Percentiles rank a stretch among this genome's conserved stretches.
Conservation (phyloP, 441 rosid species). For the Sinapis alba region DNA sequence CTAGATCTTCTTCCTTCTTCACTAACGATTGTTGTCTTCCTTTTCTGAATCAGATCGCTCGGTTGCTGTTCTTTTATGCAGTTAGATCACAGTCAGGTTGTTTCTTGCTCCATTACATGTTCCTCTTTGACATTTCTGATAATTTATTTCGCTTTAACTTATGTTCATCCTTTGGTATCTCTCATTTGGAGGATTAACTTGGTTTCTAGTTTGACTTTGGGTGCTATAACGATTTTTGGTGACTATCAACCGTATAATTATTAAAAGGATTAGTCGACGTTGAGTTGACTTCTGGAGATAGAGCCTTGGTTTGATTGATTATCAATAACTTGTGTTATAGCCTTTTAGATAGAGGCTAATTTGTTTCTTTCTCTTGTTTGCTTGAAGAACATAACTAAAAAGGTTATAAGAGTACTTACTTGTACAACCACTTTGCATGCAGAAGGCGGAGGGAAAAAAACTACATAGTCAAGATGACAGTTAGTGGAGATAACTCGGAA, state of each 20-base stretch:
- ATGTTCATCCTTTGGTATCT: neutral
- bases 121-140: neutral
- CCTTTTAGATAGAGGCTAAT: slow-evolving; percentile 9
- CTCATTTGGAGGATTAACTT: neutral
- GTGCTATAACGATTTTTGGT: neutral
- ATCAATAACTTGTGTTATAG: slow-evolving; percentile 54
- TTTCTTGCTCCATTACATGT: neutral
- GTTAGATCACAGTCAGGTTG: slow-evolving; percentile 26
- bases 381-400: slow-evolving; percentile 26
- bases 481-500: slow-evolving; percentile 39
- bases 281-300: slow-evolving; percentile 44
- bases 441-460: slow-evolving; percentile 34
- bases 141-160: neutral
- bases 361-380: slow-evolving; percentile 1
- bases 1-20: slow-evolving; percentile 15
- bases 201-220: neutral
- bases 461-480: slow-evolving; percentile 46
- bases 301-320: slow-evolving; percentile 57
- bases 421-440: slow-evolving; percentile 35
- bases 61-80: neutral
- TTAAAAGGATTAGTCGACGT: neutral
- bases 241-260: neutral
- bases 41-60: neutral
- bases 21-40: slow-evolving; percentile 2
- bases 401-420: slow-evolving; percentile 32